A percentile compares a stretch with the other conserved stretches of the same genome.
Conservation (phyloP, 75 land plant genomes). For the Picea sitchensis region DNA sequence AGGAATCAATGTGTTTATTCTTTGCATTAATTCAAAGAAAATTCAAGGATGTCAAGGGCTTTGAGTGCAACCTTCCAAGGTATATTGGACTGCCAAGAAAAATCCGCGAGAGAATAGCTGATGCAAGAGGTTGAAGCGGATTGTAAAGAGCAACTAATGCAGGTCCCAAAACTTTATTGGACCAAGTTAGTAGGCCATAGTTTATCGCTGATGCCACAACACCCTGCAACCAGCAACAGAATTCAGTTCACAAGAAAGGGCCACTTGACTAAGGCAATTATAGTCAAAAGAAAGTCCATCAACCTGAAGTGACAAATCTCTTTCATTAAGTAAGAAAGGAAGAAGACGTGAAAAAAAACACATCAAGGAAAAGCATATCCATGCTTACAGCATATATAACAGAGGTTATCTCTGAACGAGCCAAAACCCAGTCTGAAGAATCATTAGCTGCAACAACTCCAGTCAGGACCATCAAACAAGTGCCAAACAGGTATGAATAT, state of each 20-base stretch:
- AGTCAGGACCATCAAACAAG: slow-evolving; percentile 59
- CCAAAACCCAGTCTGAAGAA: slow-evolving; percentile 69
- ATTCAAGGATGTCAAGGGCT: no score
- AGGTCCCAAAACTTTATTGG: slow-evolving; percentile 88
- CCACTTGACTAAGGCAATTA: background rate
- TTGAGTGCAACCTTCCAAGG: slow-evolving; percentile 69
- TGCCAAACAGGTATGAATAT: slow-evolving; percentile 86
- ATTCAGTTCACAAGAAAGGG: background rate
- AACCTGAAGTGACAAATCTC: background rate
- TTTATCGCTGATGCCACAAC: slow-evolving; percentile 84
- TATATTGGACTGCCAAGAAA: slow-evolving; percentile 84
- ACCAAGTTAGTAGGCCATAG: slow-evolving; percentile 86
- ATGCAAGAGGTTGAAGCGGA: slow-evolving; percentile 89
- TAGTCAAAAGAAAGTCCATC: background rate
- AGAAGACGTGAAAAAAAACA: background rate
- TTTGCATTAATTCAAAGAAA: no score
- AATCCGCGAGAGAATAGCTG: slow-evolving; percentile 77
- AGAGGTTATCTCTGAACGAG: slow-evolving; percentile 60
- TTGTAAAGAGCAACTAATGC: slow-evolving; percentile 85
- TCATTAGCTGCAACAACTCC: slow-evolving; percentile 52
- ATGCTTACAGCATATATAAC: slow-evolving; percentile 86
- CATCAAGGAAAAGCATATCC: background rate
- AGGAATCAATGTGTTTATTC: no score
- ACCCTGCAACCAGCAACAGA: slow-evolving; percentile 52
- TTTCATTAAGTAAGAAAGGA: background rate